Evolutionary conservation across 495 filamentous ascomycete genomes (phyloP), one percentile per base, ranked within the genome.

Genomic region (Pseudoneurospora amorphoporcata): DNA sequence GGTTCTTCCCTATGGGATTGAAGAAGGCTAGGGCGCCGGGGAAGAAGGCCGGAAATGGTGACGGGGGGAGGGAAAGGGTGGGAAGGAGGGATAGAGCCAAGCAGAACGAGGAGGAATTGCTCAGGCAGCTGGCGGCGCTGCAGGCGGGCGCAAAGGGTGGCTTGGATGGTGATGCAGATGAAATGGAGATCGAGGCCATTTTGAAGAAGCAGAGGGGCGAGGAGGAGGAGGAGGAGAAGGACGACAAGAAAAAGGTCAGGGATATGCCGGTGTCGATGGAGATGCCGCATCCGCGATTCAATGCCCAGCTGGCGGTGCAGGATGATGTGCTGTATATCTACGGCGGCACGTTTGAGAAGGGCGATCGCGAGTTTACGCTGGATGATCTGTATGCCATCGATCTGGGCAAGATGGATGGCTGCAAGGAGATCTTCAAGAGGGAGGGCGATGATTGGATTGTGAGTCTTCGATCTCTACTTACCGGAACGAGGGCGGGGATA

Each of bases 351-450:
- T 97, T 92, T 76, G 95, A 99, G 77, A 94, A 95, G 81, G 94
- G 92, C 29, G 95, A 98, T 77, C 88, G 92, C 19, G 95, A 99
- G 79, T 97, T 91, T 76, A 97, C 92, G 2, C 96, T 97, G 81
- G 94, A 97, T 78, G 95, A 98, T 76, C 85, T 98, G 85, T 95
- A 93, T 78, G 91, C 92, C 10, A 90, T 98, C 75, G 93, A 98
- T 78, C 86, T 98, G 41, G 94, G 90, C 69, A 96, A 94, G 80
- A 83, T 98, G 72, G 94, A 98, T 77, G 95, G 95, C 14, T 92
- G 94, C 74, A 92, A 92, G 81, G 91, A 96, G 79, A 86, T 95
- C 68, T 99, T 94, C 82, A 91, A 88, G 76, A 84, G 91, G 58
- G 92, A 95, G 77, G 89, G 93, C 17, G 91, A 91, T 77, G 94